Conservation (phyloP, 2,329 filamentous ascomycete genomes). For the Xylaria sp. region DNA sequence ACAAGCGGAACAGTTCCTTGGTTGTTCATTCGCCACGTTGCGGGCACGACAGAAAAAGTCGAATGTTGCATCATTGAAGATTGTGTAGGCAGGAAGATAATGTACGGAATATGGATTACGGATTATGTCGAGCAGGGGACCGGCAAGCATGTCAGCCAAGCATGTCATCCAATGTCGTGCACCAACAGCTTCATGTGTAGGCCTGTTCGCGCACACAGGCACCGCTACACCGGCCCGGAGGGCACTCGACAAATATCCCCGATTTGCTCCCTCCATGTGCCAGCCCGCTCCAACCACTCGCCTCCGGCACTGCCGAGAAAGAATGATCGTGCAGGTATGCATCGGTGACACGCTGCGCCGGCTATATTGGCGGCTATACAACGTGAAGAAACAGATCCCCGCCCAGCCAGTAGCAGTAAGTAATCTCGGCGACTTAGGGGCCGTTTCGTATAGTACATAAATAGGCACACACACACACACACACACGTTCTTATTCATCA, state of each 20-base stretch:
- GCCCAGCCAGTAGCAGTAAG: too few relatives aligned
- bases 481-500: background rate
- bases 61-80: too few relatives aligned
- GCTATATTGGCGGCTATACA: background rate
- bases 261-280: background rate
- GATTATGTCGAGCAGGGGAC: too few relatives aligned
- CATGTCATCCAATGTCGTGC: background rate
- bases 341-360: background rate
- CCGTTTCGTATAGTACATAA: background rate
- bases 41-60: too few relatives aligned
- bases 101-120: too few relatives aligned
- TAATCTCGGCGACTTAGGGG: too few relatives aligned
- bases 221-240: background rate
- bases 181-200: background rate
- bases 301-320: slow-evolving; percentile 2
- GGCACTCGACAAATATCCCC: background rate
- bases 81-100: too few relatives aligned
- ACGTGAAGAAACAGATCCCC: background rate
- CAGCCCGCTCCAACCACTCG: background rate
- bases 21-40: too few relatives aligned
- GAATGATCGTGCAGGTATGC: background rate
- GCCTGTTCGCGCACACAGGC: background rate
- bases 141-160: too few relatives aligned
- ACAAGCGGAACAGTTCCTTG: too few relatives aligned
- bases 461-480: background rate